Conservation (phyloP, 1,284 basidiomycete species). For the Ceratobasidium sp. region DNA sequence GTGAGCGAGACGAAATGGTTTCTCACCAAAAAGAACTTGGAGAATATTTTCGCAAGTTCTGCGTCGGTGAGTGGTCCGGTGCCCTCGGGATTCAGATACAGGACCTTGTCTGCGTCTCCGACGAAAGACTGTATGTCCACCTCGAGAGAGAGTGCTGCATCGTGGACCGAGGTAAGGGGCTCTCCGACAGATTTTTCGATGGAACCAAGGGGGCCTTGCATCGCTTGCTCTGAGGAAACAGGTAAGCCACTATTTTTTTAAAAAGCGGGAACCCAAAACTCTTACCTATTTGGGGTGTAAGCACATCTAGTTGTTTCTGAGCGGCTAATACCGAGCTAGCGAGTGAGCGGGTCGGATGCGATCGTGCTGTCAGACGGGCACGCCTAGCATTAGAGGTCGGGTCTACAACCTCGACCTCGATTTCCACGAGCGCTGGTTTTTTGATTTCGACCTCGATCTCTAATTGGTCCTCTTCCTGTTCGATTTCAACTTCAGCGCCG, state of each 20-base stretch:
- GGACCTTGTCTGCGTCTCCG: neutral
- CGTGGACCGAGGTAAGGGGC: neutral
- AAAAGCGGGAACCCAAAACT: neutral
- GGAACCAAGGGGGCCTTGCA: constrained; percentile 27
- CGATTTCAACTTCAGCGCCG: neutral
- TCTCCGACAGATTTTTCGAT: constrained; percentile 24
- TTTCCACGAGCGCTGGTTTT: neutral
- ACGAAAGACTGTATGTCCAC: constrained; percentile 7
- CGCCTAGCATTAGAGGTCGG: neutral
- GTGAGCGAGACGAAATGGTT: neutral
- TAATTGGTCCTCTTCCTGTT: neutral
- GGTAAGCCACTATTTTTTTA: too few relatives aligned
- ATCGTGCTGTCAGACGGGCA: neutral
- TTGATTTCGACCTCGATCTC: constrained; percentile 4
- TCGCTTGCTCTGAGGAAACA: constrained; percentile 14
- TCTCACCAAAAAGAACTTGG: constrained; percentile 26
- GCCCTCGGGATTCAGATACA: constrained; percentile 26
- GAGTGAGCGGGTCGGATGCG: neutral
- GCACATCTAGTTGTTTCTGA: constrained; percentile 23
- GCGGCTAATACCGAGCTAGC: constrained; percentile 13
- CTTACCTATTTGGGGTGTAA: constrained; percentile 25
- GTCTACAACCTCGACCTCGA: neutral
- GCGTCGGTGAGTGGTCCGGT: constrained; percentile 6
- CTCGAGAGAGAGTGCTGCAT: constrained; percentile 4
- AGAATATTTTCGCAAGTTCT: constrained; percentile 21